Evolutionary conservation across 2,329 filamentous ascomycete species (phyloP), one percentile per base, ranked within the genome.

Genomic region (Verticillium tricorpus): DNA sequence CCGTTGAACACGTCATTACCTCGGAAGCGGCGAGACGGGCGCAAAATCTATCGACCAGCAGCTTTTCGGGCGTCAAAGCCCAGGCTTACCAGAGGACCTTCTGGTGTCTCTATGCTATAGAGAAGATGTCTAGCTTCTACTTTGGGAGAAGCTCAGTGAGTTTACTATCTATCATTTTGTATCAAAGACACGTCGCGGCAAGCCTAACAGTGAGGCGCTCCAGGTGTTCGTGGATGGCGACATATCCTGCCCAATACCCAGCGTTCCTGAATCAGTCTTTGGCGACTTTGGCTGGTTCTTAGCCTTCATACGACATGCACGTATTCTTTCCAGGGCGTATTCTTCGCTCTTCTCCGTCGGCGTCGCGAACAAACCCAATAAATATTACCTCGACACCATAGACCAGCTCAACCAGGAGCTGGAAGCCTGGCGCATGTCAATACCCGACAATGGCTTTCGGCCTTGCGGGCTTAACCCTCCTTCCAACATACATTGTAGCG

Each of bases 161-260:
- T 64, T 32, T 19, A 1, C 19, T 28, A 22, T 22, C 45, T 34
- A 8, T 22, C 7, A 31, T 1, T 28, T 28, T 28, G 28, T 5
- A 28, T 28, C 28, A 28, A 28, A 28, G 28, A 5, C 28, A 28
- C 28, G 28, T 28, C 5, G 28, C 28, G 28, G 28, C 28, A 17
- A 25, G 8, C 15, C 3, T 15, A 11, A 40, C 57, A 28, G 28
- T 58, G 19, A 32, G 5, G 2, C 4, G 7, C 1, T 28, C 3
- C 60, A 72, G 70, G 62, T 64, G 2, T 73, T 74, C 39, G 65
- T 71, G 25, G 72, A 74, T 61, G 66, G 69, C 54, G 71, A 74
- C 61, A 74, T 74, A 39, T 65, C 66, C 6, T 71, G 69, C n/a
- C 71, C 71, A 0, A 62, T 73, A 1, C 71, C 72, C 1, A 11